Evolutionary conservation across 139 green algal genomes (phyloP).

Genomic region (Mesotaenium endlicherianum): DNA sequence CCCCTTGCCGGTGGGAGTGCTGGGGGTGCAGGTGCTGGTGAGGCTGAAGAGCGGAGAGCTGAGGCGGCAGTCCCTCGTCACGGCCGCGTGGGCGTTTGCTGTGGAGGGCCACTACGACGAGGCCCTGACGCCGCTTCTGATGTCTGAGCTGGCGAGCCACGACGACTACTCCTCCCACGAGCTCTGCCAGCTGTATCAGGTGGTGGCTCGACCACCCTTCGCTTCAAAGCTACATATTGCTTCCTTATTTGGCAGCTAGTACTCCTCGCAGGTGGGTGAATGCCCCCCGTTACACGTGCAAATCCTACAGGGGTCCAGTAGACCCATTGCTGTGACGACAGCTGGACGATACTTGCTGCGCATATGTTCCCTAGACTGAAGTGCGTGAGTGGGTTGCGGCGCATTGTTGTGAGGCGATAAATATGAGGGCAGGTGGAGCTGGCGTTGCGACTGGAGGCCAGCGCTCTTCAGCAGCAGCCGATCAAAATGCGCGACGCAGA

Average conservation of each 20-base stretch:
- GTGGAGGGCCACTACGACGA: not conserved
- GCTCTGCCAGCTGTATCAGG: slow-evolving; percentile 37
- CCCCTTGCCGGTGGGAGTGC: too few species aligned
- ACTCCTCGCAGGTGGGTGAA: too few species aligned
- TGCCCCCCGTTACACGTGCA: too few species aligned
- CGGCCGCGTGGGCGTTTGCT: not conserved
- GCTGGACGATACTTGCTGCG: too few species aligned
- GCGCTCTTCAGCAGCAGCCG: not conserved
- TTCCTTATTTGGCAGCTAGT: too few species aligned
- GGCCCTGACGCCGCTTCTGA: not conserved
- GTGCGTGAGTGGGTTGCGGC: not conserved
- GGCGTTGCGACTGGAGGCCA: not conserved
- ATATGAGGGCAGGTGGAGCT: slow-evolving; percentile 17
- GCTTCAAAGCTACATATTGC: too few species aligned
- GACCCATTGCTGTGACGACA: too few species aligned
- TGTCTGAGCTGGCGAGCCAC: not conserved
- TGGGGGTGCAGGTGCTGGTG: not conserved
- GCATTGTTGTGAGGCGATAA: not conserved
- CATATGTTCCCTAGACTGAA: not conserved
- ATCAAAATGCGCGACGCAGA: not conserved
- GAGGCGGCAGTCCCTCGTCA: not conserved
- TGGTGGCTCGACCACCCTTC: not conserved
- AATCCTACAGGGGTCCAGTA: too few species aligned
- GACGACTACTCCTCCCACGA: slow-evolving; percentile 9
- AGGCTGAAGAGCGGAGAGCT: not conserved